Evolutionary conservation across 2,329 filamentous ascomycete genomes (phyloP).

Genomic region (Fusarium veterinarium): DNA sequence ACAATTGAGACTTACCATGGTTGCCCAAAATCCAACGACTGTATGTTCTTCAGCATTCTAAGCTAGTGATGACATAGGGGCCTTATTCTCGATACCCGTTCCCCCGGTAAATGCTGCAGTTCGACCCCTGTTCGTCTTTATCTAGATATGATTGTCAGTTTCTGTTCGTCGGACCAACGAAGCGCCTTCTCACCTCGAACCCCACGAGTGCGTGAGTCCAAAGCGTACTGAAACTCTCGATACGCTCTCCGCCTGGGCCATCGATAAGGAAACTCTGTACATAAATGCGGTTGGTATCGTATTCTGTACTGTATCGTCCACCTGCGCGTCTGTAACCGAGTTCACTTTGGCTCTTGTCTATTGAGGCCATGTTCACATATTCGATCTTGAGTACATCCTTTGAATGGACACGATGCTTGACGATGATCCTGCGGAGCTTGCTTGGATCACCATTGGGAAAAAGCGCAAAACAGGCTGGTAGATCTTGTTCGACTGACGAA

Average conservation of each 20-base stretch:
- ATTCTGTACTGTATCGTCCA: not conserved
- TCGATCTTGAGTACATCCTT: not conserved
- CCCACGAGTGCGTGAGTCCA: not conserved
- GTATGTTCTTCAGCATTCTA: not conserved
- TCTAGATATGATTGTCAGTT: not conserved
- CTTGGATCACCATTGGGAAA: not conserved
- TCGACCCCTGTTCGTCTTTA: not conserved
- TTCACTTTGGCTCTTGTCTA: not conserved
- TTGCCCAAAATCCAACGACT: not conserved
- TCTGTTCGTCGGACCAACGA: not conserved
- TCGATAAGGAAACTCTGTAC: not conserved
- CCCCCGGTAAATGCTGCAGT: not conserved
- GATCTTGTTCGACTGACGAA: not conserved
- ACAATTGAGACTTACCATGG: not conserved
- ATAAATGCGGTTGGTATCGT: not conserved
- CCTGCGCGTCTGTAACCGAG: not conserved
- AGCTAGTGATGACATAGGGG: not conserved
- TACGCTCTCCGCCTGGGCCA: not conserved
- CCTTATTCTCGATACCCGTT: not conserved
- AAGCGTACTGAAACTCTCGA: not conserved
- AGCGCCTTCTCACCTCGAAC: not conserved
- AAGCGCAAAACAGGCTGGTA: not conserved
- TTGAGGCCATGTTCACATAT: not conserved
- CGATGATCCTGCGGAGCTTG: not conserved
- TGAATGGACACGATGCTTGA: not conserved